These are phyloP conservation scores for Aspergillus oerlinghausenensis DNA, from an alignment of 2,329 filamentous ascomycete genomes.

Conservation along the genomic window DNA sequence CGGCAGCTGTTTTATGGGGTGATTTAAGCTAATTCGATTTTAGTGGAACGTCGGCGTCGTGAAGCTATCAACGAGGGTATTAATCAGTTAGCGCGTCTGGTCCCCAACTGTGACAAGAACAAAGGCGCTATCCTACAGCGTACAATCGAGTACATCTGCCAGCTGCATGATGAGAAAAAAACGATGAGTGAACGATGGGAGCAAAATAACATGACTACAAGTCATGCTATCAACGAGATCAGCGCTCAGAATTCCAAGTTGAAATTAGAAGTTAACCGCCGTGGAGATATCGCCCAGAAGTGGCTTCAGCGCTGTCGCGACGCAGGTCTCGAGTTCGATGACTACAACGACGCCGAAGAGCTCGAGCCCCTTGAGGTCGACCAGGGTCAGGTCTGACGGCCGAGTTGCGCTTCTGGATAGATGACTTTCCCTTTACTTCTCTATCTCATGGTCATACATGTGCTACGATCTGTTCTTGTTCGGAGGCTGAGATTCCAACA, in stretches of 20 bases:
- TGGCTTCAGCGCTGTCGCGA: conserved; percentile 46
- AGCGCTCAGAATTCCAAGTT: conserved; percentile 92
- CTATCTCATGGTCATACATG: conserved; percentile 15
- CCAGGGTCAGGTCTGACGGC: conserved; percentile 20
- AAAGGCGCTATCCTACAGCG: conserved; percentile 94
- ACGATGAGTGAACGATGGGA: conserved; percentile 40
- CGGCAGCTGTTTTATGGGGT: conserved; percentile 1
- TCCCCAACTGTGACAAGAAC: conserved; percentile 97
- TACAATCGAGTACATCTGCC: conserved; percentile 88
- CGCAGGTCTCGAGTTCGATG: conserved; percentile 46
- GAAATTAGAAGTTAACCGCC: conserved; percentile 82
- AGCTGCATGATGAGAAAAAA: conserved; percentile 56
- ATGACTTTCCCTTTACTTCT: neutral
- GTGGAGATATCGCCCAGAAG: conserved; percentile 63
- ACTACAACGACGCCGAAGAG: conserved; percentile 43
- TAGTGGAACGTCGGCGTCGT: conserved; percentile 90
- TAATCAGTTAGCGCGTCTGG: conserved; percentile 95
- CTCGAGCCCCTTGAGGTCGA: conserved; percentile 35
- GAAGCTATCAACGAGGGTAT: conserved; percentile 99
- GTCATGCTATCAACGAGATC: conserved; percentile 67
- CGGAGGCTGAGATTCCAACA: conserved; percentile 20
- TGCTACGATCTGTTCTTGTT: conserved; percentile 24
- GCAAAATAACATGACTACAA: conserved; percentile 41
- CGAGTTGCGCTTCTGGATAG: conserved; percentile 2
- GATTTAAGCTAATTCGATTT: conserved; percentile 19